These are phyloP conservation scores for Phylloporus rhodoxanthus DNA, from an alignment of 768 basidiomycete genomes.

Conservation along the genomic window DNA sequence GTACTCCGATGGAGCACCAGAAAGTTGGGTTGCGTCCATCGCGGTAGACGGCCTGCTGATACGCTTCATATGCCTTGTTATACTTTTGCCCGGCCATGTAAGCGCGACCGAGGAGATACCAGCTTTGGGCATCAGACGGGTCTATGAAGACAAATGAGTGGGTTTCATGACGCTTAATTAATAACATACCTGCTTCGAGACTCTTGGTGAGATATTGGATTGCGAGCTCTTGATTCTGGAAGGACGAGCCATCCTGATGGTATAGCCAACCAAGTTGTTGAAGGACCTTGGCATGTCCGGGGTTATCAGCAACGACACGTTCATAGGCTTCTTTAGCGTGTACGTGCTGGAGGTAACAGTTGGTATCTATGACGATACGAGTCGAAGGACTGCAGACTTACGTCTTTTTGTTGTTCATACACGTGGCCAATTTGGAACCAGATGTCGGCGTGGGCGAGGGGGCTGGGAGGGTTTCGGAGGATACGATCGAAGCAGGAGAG, in stretches of 20 bases:
- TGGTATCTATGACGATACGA: constrained; percentile 9
- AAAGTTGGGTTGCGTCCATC: constrained; percentile 99
- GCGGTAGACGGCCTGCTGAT: constrained; percentile 98
- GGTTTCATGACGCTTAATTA: neutral
- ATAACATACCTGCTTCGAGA: constrained; percentile 79
- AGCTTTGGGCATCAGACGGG: constrained; percentile 92
- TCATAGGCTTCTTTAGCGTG: constrained; percentile 95
- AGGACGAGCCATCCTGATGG: constrained; percentile 89
- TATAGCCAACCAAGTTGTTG: constrained; percentile 98
- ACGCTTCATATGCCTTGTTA: constrained; percentile 99
- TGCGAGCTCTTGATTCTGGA: constrained; percentile 93
- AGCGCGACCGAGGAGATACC: constrained; percentile 97
- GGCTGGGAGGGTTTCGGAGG: constrained; percentile 89
- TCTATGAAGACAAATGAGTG: constrained; percentile 43
- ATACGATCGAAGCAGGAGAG: constrained; percentile 95
- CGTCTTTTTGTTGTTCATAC: constrained; percentile 95
- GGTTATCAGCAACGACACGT: constrained; percentile 88
- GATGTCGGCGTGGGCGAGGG: constrained; percentile 94
- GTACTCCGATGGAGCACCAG: constrained; percentile 98
- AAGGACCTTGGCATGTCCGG: constrained; percentile 91
- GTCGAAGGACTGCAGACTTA: constrained; percentile 34
- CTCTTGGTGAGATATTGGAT: constrained; percentile 92
- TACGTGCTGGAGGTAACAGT: constrained; percentile 53
- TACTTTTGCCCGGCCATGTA: constrained; percentile 99
- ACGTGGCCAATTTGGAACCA: constrained; percentile 99